Evolutionary conservation across 805 yeast species (phyloP).

Genomic region (Starmerella sp.): DNA sequence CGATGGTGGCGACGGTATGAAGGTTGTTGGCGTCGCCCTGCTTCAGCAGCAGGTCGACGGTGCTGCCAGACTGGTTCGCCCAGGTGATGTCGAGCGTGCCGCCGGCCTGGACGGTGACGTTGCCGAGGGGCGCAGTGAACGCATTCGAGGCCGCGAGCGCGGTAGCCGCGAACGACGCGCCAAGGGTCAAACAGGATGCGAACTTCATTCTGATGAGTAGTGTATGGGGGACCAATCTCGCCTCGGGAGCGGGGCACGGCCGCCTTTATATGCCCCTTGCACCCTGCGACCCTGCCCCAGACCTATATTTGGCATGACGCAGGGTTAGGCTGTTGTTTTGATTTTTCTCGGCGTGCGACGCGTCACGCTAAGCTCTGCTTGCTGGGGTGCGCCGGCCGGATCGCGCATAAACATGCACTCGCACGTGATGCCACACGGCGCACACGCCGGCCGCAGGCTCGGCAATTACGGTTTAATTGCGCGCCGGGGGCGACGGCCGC

Average conservation of each 20-base stretch:
- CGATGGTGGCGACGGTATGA: conserved; percentile 28
- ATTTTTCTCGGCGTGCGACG: not conserved
- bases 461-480: too few species aligned
- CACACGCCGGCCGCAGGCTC: not conserved
- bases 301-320: not conserved
- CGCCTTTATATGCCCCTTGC: not conserved
- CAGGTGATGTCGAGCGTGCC: conserved; percentile 25
- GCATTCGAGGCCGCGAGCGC: conserved; percentile 25
- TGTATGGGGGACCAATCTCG: not conserved
- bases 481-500: too few species aligned
- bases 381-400: not conserved
- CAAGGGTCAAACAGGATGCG: conserved; percentile 5
- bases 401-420: not conserved
- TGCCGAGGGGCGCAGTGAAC: conserved; percentile 27
- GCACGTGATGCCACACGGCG: not conserved
- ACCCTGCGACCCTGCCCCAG: not conserved
- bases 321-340: conserved; percentile 4
- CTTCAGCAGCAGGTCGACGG: conserved; percentile 27
- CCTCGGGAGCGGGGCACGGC: not conserved
- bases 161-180: conserved; percentile 10
- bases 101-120: conserved; percentile 27
- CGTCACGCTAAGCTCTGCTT: not conserved
- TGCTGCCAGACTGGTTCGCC: conserved; percentile 28
- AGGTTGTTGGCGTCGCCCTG: conserved; percentile 29
- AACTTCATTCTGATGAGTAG: not conserved